Base-by-base conservation (phyloP, 2,329 filamentous ascomycete species). In the Claviceps africana region DNA sequence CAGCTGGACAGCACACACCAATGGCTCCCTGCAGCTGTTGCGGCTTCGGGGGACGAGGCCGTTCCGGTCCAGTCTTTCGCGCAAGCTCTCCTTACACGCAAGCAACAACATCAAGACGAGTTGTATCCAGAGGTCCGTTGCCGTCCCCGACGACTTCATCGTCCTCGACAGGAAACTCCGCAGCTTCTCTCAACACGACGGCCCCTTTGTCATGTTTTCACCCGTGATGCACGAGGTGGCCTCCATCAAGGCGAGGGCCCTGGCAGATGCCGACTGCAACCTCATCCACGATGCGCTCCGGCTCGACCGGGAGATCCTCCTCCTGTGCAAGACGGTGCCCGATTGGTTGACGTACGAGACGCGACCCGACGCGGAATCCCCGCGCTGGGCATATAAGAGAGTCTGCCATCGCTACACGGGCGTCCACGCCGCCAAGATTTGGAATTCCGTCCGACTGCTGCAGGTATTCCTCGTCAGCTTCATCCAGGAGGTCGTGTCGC, bases 61-160 rank as follows among this genome's bases (percentile, higher is more conserved):
- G 43, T 55, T 61, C 31, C 48, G 54, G 19, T 58, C 58, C 1
- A 46, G 53, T 11, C 22, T 60, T 8, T 56, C 60, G 2, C 54
- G 56, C 1, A 55, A 54, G 8, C 56, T 63, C 3, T 61, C 59
- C 37, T 22, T 54, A 19, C 61, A 63, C n/a, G 53, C 59, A 21
- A 59, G 56, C 51, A 60, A 55, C 47, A 63, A 63, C 21, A 58
- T 63, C 48, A 58, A 59, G 22, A 60, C 61, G 6, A 59, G 57
- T 42, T 62, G 57, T 47, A 57, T 62, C 4, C 61, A 63, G 50
- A 55, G 57, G 17, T 54, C 51, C 21, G 54, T 56, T 3, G 28
- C 56, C 1, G 55, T 63, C 10, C 61, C 61, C 2, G 19, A 39
- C 2, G 54, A 55, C 2, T 58, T 61, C n/a, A 44, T 61, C 39